phyloP scores from a whole-genome alignment of 1,284 basidiomycete species.

The Sporisorium sorghi region DNA sequence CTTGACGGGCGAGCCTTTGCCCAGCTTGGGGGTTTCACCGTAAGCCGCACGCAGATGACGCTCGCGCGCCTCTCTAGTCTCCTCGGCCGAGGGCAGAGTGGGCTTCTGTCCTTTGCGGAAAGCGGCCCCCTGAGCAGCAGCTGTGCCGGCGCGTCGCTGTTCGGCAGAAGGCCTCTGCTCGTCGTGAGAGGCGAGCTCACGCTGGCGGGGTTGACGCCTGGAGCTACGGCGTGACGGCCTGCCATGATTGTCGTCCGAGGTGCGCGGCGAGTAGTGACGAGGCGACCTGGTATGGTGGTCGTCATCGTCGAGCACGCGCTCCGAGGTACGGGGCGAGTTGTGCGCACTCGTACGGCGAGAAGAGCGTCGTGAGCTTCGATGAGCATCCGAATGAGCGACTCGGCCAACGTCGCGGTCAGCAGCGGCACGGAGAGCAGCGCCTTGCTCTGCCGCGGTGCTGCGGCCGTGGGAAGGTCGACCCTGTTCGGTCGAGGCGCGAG shows the following conservation, averaged over 20 bases:
- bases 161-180: constrained; percentile 8
- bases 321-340: constrained; percentile 22
- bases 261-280: constrained; percentile 21
- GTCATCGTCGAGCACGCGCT: constrained; percentile 15
- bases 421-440: constrained; percentile 48
- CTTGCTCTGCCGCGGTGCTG: constrained; percentile 52
- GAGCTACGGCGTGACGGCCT: constrained; percentile 24
- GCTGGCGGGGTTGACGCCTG: constrained; percentile 9
- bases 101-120: constrained; percentile 31
- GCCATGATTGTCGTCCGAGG: constrained; percentile 4
- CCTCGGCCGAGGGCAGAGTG: constrained; percentile 20
- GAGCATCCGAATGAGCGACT: constrained; percentile 2
- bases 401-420: constrained; percentile 33
- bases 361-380: constrained; percentile 23
- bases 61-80: constrained; percentile 33
- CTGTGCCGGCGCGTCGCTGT: constrained; percentile 18
- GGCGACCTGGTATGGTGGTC: constrained; percentile 10
- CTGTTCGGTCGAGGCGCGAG: constrained; percentile 9
- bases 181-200: background rate
- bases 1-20: constrained; percentile 47
- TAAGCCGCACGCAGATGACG: constrained; percentile 45
- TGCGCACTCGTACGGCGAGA: constrained; percentile 25
- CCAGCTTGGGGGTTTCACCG: constrained; percentile 41
- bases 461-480: constrained; percentile 34
- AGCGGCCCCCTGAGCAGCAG: constrained; percentile 49